phyloP scores from a whole-genome alignment of 2,329 filamentous ascomycete genomes.

The Fusarium citri region DNA sequence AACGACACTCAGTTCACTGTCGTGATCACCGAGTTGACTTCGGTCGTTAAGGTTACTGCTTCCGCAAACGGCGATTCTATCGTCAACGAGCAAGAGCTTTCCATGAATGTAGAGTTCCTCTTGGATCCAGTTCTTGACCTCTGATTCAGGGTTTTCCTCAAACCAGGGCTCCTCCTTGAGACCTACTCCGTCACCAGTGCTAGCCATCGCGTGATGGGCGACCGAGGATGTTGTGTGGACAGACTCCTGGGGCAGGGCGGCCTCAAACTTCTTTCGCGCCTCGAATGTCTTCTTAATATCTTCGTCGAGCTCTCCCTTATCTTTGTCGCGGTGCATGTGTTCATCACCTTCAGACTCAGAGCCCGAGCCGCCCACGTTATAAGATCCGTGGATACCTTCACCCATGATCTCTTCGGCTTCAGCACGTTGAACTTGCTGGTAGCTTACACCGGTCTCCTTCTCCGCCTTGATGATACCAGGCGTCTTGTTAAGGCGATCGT shows the following conservation, averaged over 20 bases:
- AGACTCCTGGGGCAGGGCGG: constrained; percentile 54
- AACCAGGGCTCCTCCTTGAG: constrained; percentile 81
- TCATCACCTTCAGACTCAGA: constrained; percentile 57
- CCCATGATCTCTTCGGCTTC: constrained; percentile 91
- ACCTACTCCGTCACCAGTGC: constrained; percentile 59
- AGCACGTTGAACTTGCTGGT: constrained; percentile 87
- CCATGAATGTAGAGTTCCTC: constrained; percentile 97
- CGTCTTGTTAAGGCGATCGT: constrained; percentile 91
- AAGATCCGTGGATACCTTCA: constrained; percentile 72
- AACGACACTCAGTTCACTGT: constrained; percentile 90
- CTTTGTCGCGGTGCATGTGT: constrained; percentile 59
- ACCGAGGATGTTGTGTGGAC: constrained; percentile 59
- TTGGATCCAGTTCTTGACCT: constrained; percentile 90
- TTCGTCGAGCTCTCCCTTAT: constrained; percentile 54
- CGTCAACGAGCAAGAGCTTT: constrained; percentile 90
- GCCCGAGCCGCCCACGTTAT: constrained; percentile 45
- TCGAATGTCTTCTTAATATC: constrained; percentile 55
- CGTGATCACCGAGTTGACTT: constrained; percentile 86
- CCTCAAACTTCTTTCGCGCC: constrained; percentile 66
- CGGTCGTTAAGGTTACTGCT: constrained; percentile 94
- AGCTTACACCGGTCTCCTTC: constrained; percentile 82
- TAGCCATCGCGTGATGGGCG: constrained; percentile 86
- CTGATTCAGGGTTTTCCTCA: constrained; percentile 74
- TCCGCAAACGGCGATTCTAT: constrained; percentile 85
- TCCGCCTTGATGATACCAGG: constrained; percentile 79